Evolutionary conservation across 139 green algal genomes (phyloP).

Genomic region (Chlorella vulgaris): DNA sequence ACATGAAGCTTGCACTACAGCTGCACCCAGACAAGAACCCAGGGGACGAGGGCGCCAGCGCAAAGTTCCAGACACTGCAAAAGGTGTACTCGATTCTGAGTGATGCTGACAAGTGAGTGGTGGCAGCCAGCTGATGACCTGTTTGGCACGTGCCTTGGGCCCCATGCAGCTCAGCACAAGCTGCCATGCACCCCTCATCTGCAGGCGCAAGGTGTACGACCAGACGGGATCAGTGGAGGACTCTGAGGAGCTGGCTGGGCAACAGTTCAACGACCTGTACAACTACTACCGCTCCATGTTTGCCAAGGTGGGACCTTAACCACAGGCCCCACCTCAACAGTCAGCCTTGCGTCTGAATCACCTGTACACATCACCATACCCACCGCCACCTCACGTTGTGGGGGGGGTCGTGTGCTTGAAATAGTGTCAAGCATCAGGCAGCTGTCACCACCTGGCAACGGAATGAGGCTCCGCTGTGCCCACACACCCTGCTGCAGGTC

Average conservation of each 20-base stretch:
- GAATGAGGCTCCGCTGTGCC: background rate
- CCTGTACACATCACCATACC: too few species aligned
- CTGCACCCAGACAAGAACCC: slow-evolving; percentile 95
- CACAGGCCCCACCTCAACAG: background rate
- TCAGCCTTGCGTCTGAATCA: background rate
- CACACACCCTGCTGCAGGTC: slow-evolving; percentile 46
- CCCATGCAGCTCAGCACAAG: too few species aligned
- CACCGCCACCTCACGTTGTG: too few species aligned
- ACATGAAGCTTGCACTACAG: slow-evolving; percentile 81
- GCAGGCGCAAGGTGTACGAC: slow-evolving; percentile 90
- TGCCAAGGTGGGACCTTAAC: slow-evolving; percentile 54
- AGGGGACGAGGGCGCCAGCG: slow-evolving; percentile 64
- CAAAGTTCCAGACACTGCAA: slow-evolving; percentile 89
- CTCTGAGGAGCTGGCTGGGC: slow-evolving; percentile 59
- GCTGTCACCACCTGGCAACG: too few species aligned
- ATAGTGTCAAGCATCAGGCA: too few species aligned
- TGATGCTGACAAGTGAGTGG: slow-evolving; percentile 80
- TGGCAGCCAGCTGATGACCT: background rate
- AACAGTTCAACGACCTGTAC: slow-evolving; percentile 75
- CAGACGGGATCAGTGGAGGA: slow-evolving; percentile 80
- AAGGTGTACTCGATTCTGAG: slow-evolving; percentile 86
- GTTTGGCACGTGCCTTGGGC: background rate
- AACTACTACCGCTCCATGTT: slow-evolving; percentile 82
- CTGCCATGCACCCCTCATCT: background rate
- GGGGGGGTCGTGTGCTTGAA: too few species aligned